A percentile compares a stretch with the other conserved stretches of the same genome.
These are phyloP conservation scores for Pyrus bretschneideri DNA, from an alignment of 306 rosid species.

Conservation along the genomic window DNA sequence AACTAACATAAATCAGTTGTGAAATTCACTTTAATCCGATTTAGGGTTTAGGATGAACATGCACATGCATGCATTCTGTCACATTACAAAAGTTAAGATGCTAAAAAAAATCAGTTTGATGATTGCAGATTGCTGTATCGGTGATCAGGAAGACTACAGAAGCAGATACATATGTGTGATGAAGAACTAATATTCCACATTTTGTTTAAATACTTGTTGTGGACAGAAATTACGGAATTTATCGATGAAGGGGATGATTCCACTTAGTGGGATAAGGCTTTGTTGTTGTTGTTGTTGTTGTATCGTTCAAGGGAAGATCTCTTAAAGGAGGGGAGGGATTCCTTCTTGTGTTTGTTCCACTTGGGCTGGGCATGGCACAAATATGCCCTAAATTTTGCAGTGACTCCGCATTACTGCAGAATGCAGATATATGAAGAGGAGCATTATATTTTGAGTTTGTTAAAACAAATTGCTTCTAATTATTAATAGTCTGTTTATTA, in stretches of 20 bases:
- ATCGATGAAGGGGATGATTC: neutral
- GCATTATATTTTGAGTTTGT: neutral
- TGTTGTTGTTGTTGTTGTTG: too few species aligned
- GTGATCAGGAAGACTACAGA: slow-evolving; percentile 7
- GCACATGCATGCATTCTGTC: neutral
- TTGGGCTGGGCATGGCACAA: neutral
- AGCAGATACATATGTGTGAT: neutral
- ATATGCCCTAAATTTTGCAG: slow-evolving; percentile 24
- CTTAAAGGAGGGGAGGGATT: slow-evolving; percentile 26
- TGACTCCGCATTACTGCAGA: neutral
- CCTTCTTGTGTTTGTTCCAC: slow-evolving; percentile 22
- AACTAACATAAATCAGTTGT: too few species aligned
- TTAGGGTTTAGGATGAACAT: neutral
- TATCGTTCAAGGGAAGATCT: neutral
- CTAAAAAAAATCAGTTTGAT: neutral
- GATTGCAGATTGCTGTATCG: slow-evolving; percentile 22
- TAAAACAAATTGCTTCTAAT: too few species aligned
- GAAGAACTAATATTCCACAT: neutral
- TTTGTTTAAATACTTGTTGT: neutral
- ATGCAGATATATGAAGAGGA: neutral
- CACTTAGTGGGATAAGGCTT: too few species aligned
- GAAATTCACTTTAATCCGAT: neutral
- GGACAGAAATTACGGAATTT: too few species aligned
- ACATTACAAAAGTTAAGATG: neutral
- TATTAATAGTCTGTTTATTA: too few species aligned